Evolutionary conservation across 1,284 basidiomycete species (phyloP), one percentile per base, ranked within the genome.

Genomic region (Fomitopsis betulina): DNA sequence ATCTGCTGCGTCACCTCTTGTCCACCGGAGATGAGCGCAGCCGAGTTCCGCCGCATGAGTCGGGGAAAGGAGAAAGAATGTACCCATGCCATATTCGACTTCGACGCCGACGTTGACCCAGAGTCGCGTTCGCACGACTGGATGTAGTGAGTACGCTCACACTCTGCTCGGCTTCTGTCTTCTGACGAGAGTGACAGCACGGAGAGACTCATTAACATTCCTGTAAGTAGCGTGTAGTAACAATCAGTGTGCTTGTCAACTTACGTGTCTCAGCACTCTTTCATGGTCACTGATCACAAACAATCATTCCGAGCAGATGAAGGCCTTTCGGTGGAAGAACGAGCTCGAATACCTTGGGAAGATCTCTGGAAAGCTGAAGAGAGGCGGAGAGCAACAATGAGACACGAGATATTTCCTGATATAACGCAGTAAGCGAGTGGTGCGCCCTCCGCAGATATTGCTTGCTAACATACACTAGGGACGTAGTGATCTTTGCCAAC

Each of bases 231-330:
- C 6, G 2, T 49, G 47, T 21, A 27, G 9, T 55, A 7, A 15
- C 6, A n/a, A n/a, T n/a, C 19, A 13, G 6, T 12, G 4, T 3
- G 17, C 13, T 10, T 12, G 12, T 21, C 38, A 35, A 45, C 55
- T 47, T 9, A 40, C 30, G 4, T 19, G 13, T 30, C 25, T 9
- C 32, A 81, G 76, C 79, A 81, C 65, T 78, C 83, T 15, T 86
- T 84, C 68, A 85, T 86, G 66, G 82, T 79, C 39, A 82, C 82
- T 23, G 84, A 86, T 62, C 85, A 86, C 65, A 80, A 77, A 61
- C 84, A 87, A 62, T 72, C 76, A 10, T 77, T 67, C 57, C 63
- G 66, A 23, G 64, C 66, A 56, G 79, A 79, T 32, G 80, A 79
- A 64, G 58, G 65, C 51, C 38, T 68, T 13, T 58, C 61, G 43